These are phyloP conservation scores for Metschnikowia picachoensis DNA, from an alignment of 805 yeast species.

Conservation along the genomic window DNA sequence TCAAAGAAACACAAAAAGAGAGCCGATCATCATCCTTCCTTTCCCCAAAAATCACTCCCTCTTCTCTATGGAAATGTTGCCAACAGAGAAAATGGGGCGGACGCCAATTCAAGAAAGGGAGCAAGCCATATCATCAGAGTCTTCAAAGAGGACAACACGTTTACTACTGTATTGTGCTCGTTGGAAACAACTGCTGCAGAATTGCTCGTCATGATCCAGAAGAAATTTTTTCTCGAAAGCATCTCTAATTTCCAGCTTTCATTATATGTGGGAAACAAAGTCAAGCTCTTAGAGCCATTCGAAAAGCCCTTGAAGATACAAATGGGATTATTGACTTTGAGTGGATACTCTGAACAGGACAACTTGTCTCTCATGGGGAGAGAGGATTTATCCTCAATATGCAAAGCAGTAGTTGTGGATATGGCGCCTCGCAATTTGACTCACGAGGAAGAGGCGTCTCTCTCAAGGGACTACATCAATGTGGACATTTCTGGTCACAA, in stretches of 20 bases:
- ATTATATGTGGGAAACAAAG: conserved; percentile 69
- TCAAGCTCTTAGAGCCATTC: conserved; percentile 64
- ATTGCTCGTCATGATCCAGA: conserved; percentile 62
- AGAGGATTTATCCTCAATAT: conserved; percentile 76
- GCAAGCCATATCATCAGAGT: conserved; percentile 59
- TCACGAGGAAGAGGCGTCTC: conserved; percentile 65
- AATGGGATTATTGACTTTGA: conserved; percentile 61
- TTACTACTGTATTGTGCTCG: conserved; percentile 78
- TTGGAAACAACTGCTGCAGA: conserved; percentile 75
- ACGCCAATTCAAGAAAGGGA: conserved; percentile 17
- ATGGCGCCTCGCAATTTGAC: conserved; percentile 57
- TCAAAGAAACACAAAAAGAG: conserved; percentile 7
- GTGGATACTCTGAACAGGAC: conserved; percentile 80
- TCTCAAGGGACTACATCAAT: conserved; percentile 62
- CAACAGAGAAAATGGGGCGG: neutral
- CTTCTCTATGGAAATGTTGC: conserved; percentile 29
- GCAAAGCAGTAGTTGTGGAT: conserved; percentile 71
- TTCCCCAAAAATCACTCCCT: conserved; percentile 23
- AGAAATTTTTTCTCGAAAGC: conserved; percentile 70
- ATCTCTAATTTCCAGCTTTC: conserved; percentile 74
- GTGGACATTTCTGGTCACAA: conserved; percentile 72
- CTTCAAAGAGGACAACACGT: conserved; percentile 78
- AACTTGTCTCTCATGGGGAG: conserved; percentile 74
- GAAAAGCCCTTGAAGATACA: conserved; percentile 80
- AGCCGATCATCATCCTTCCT: conserved; percentile 9